Evolutionary conservation across 352 stramenopile species (phyloP).

Genomic region (Nothophytophthora sp.): DNA sequence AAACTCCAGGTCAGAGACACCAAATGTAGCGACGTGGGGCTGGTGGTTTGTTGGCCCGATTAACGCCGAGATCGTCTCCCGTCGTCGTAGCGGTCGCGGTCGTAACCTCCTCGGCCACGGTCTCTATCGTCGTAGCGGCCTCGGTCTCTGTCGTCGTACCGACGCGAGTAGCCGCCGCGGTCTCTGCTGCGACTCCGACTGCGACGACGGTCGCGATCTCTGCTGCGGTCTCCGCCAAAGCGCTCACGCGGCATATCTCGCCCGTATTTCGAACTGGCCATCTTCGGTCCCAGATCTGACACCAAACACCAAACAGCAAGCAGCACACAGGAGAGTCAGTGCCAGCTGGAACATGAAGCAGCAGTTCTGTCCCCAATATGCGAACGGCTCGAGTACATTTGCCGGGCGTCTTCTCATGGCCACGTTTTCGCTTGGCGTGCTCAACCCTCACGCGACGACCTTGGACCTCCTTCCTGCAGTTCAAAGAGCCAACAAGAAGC

Average conservation of each 20-base stretch:
- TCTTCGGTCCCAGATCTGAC: conserved; percentile 68
- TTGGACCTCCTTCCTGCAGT: conserved; percentile 68
- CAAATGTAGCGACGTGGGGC: conserved; percentile 15
- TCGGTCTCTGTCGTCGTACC: conserved; percentile 28
- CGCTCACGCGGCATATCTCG: conserved; percentile 25
- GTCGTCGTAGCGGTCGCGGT: conserved; percentile 46
- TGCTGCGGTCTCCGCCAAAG: conserved; percentile 42
- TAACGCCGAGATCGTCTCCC: conserved; percentile 39
- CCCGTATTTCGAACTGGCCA: conserved; percentile 79
- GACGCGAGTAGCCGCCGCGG: conserved; percentile 22
- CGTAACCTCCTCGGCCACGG: conserved; percentile 43
- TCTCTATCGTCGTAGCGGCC: conserved; percentile 55
- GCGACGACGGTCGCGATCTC: conserved; percentile 39
- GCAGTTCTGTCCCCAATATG: too few species aligned
- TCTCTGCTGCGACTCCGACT: conserved; percentile 49
- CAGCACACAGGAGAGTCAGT: too few species aligned
- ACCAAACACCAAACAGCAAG: background rate
- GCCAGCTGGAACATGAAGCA: too few species aligned
- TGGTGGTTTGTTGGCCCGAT: background rate
- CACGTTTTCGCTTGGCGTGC: conserved; percentile 78
- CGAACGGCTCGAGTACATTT: conserved; percentile 63
- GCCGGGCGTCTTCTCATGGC: conserved; percentile 83
- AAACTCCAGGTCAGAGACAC: conserved; percentile 16
- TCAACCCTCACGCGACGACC: conserved; percentile 76
- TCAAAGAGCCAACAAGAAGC: conserved; percentile 1